Conservation (phyloP, 371 early-diverging fungal genomes). For the Apophysomyces trapeziformis region DNA sequence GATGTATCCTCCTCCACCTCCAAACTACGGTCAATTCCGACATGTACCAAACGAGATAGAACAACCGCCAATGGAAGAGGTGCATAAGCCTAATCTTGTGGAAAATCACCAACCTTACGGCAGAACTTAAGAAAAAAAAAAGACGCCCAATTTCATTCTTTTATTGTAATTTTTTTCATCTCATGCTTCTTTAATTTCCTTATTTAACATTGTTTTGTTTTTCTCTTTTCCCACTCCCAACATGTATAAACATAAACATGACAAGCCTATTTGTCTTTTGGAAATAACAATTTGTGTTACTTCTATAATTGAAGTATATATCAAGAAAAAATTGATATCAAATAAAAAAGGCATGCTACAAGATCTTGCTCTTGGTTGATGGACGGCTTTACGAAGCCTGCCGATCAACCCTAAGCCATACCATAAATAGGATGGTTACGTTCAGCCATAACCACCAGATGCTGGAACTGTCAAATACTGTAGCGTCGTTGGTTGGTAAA, state of each 20-base stretch:
- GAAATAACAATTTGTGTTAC: no score
- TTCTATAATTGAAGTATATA: no score
- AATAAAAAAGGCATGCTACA: no score
- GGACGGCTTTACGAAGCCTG: not conserved
- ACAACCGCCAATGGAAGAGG: not conserved
- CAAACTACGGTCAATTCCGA: conserved; percentile 3
- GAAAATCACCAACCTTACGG: not conserved
- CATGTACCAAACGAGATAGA: conserved; percentile 4
- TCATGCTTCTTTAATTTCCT: not conserved
- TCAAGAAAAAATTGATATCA: no score
- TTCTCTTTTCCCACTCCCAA: no score
- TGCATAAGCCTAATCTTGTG: not conserved
- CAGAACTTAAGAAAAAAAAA: not conserved
- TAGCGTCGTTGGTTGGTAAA: not conserved
- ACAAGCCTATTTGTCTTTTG: not conserved
- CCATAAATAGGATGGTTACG: not conserved
- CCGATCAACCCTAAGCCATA: not conserved
- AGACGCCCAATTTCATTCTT: not conserved
- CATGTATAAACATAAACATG: not conserved
- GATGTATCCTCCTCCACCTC: conserved; percentile 1
- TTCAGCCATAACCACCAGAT: not conserved
- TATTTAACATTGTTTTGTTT: no score
- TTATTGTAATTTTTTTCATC: not conserved
- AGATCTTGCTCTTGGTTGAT: no score
- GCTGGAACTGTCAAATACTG: not conserved